These are phyloP conservation scores for Incumbomyces delicatus DNA, from an alignment of 2,329 filamentous ascomycete genomes.

Conservation along the genomic window DNA sequence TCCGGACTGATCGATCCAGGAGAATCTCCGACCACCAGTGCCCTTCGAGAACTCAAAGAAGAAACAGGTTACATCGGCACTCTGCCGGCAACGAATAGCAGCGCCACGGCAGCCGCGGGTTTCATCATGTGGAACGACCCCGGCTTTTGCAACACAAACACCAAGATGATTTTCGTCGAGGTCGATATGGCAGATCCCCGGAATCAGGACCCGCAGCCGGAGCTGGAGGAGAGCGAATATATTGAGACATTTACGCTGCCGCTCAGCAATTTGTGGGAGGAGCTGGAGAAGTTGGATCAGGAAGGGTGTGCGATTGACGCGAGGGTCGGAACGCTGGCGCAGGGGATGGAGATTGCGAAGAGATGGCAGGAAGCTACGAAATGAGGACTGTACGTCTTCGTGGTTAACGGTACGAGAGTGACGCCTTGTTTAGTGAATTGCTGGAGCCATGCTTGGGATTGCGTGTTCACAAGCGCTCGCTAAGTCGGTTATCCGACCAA, in stretches of 20 bases:
- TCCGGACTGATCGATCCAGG: constrained; percentile 50
- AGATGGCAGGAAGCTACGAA: constrained; percentile 20
- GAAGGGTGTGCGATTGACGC: constrained; percentile 73
- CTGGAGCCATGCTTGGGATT: too few species aligned
- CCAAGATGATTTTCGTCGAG: constrained; percentile 56
- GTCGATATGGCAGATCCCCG: constrained; percentile 60
- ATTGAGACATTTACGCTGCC: constrained; percentile 69
- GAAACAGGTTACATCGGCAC: constrained; percentile 53
- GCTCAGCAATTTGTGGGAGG: constrained; percentile 53
- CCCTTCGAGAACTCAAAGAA: constrained; percentile 50
- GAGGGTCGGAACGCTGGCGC: constrained; percentile 64
- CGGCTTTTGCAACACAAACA: constrained; percentile 41
- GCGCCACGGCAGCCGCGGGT: constrained; percentile 17
- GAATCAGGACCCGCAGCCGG: constrained; percentile 59
- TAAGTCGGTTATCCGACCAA: too few species aligned
- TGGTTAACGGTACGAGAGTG: too few species aligned
- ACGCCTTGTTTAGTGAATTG: too few species aligned
- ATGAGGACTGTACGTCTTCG: too few species aligned
- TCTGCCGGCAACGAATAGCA: constrained; percentile 8
- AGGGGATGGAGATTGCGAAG: constrained; percentile 66
- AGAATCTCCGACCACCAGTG: constrained; percentile 47
- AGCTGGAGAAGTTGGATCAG: constrained; percentile 55
- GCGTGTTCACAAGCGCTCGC: too few species aligned
- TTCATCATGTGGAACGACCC: constrained; percentile 29
- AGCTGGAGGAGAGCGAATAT: constrained; percentile 71